Evolutionary conservation across 441 rosid genomes (phyloP), one percentile per base, ranked within the genome.

Genomic region (Viola pubescens): DNA sequence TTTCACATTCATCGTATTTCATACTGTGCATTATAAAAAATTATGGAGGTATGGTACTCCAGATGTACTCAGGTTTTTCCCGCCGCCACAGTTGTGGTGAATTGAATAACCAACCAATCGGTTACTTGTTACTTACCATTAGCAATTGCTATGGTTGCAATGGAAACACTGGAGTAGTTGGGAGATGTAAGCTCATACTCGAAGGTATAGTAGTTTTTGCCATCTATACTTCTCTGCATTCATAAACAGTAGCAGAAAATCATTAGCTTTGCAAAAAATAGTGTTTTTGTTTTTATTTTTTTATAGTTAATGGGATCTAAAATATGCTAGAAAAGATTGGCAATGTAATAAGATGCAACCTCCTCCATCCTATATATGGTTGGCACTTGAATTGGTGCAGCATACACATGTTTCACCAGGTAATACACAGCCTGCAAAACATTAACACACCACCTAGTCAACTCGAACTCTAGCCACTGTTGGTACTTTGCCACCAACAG

Each of bases 111-210:
- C 34, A 26, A 26, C 3, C 34, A 26, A 26, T 26, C 3, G 34
- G 34, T 26, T 26, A 26, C 34, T 26, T 26, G 19, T 9, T 16
- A 50, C 77, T 70, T 73, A 87, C 98, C 92, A 49, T 89, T 89
- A 49, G 82, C 88, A 54, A 89, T 80, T 7, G 86, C 92, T 11
- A 89, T 81, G 55, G 91, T 86, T 39, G 92, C 89, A 63, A 89
- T 84, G 61, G 89, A 84, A 68, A 71, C 60, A 52, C 81, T 83
- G 2, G 94, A 65, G 58, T 73, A 92, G 69, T 82, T 86, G 38
- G 78, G 81, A 63, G 96, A 82, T 47, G 82, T 70, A 3, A 92
- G 89, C 61, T 46, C 72, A 34, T 87, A 92, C 77, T 92, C 97
- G 44, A 92, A 79, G 12, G 85, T 82, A 79, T 86, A 92, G 59